These are phyloP conservation scores for Blastomyces percursus DNA, from an alignment of 2,329 filamentous ascomycete genomes.

Conservation along the genomic window DNA sequence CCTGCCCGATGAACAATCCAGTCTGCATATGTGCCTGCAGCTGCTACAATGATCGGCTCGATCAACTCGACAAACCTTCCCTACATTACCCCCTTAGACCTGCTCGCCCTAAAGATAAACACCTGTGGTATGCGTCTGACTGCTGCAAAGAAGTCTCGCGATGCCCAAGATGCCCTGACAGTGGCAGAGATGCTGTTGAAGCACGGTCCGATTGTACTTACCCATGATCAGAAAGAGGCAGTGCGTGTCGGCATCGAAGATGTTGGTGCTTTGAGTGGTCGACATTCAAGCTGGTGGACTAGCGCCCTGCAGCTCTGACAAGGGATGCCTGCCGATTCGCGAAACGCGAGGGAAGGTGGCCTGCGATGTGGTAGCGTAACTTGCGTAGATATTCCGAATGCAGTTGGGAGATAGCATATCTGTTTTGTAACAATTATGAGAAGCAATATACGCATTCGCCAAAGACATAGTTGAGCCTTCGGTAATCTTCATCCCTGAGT, in stretches of 20 bases:
- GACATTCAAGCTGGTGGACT: not conserved
- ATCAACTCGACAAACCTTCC: too few species aligned
- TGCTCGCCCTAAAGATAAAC: constrained; percentile 9
- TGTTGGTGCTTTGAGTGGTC: not conserved
- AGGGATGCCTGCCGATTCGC: not conserved
- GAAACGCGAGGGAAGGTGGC: not conserved
- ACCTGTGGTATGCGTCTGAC: constrained; percentile 6
- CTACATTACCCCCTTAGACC: constrained; percentile 7
- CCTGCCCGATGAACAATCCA: too few species aligned
- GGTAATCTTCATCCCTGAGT: not conserved
- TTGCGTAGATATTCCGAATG: not conserved
- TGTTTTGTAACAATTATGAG: not conserved
- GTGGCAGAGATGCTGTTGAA: too few species aligned
- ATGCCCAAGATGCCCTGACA: not conserved
- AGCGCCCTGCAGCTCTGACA: not conserved
- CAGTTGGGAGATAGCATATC: not conserved
- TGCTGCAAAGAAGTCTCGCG: constrained; percentile 3
- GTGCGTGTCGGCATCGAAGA: constrained; percentile 1
- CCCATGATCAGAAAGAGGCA: too few species aligned
- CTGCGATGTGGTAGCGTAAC: not conserved
- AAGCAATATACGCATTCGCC: not conserved
- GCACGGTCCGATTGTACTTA: too few species aligned
- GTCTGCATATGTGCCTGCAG: too few species aligned
- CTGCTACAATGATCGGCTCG: too few species aligned
- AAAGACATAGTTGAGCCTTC: not conserved